phyloP scores from a whole-genome alignment of 2,329 filamentous ascomycete genomes.

The Ophiostoma sp. region DNA sequence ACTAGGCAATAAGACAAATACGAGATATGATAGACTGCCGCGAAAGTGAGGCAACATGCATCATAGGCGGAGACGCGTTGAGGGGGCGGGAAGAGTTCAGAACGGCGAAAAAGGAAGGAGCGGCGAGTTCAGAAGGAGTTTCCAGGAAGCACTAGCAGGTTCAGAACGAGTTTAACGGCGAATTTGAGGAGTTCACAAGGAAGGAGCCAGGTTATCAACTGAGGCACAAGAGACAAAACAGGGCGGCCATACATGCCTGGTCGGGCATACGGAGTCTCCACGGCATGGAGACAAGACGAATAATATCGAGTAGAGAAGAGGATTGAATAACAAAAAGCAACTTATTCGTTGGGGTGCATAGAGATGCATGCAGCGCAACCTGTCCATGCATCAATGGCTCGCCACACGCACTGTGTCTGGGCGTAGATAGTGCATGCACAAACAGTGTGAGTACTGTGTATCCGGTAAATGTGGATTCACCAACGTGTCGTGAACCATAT shows the following conservation, averaged over 20 bases:
- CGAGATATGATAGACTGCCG: not conserved
- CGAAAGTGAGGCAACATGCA: not conserved
- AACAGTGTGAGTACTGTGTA: not conserved
- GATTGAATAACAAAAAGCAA: not conserved
- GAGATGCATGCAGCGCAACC: constrained; percentile 5
- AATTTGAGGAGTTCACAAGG: not conserved
- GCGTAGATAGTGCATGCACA: not conserved
- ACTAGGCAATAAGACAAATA: not conserved
- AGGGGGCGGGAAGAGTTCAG: not conserved
- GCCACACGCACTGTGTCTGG: not conserved
- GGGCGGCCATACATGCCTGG: constrained; percentile 1
- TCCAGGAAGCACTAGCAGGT: no score
- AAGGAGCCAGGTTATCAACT: not conserved
- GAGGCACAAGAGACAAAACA: not conserved
- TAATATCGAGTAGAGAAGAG: not conserved
- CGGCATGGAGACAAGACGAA: not conserved
- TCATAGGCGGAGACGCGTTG: no score
- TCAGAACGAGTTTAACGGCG: not conserved
- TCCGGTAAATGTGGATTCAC: not conserved
- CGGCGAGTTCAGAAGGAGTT: not conserved
- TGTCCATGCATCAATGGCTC: not conserved
- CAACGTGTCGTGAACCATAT: not conserved
- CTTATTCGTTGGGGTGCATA: constrained; percentile 3
- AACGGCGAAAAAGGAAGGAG: not conserved
- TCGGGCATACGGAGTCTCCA: not conserved